Base-by-base conservation (phyloP, 495 filamentous ascomycete species). In the Staphylotrichum tortipilum region DNA sequence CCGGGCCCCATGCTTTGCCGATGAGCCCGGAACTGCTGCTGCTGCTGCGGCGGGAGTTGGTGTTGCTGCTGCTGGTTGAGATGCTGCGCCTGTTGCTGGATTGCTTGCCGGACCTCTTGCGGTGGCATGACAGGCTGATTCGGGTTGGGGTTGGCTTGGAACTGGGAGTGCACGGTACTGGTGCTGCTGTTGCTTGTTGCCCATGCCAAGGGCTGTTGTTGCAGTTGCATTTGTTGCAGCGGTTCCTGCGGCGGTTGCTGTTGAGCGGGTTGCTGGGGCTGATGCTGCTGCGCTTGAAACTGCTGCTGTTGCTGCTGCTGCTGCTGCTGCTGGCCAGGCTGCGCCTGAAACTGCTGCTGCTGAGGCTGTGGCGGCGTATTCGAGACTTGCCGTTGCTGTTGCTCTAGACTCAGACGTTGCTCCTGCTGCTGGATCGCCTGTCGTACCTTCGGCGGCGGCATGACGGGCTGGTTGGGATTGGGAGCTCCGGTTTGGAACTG, bases 341-440 rank as follows among this genome's bases (percentile, higher is more conserved):
- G 38, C 3, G 2, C 29, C 42, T 23, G 42, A 34, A 15, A 24
- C 23, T n/a, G n/a, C n/a, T n/a, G n/a, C n/a, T n/a, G n/a, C n/a
- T n/a, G n/a, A n/a, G n/a, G n/a, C n/a, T n/a, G n/a, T n/a, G n/a
- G n/a, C n/a, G n/a, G n/a, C n/a, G n/a, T n/a, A n/a, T n/a, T n/a
- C n/a, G n/a, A n/a, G n/a, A 2, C 23, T 3, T n/a, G 14, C n/a
- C 40, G 29, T 26, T 21, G 15, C 17, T 28, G 12, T 12, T 23
- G 46, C 9, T 1, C 23, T 6, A 17, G 34, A 3, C 15, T 15
- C 8, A 49, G 35, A 10, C 22, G 47, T 19, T 22, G 31, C 26
- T 30, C 37, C 12, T 44, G 31, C 48, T 51, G 29, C 48, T 37
- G 40, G 29, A 49, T 49, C 21, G 47, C 18, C 28, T 41, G 37